Conservation (phyloP, 164 flowering plant species). For the Tetrastigma voinierianum region DNA sequence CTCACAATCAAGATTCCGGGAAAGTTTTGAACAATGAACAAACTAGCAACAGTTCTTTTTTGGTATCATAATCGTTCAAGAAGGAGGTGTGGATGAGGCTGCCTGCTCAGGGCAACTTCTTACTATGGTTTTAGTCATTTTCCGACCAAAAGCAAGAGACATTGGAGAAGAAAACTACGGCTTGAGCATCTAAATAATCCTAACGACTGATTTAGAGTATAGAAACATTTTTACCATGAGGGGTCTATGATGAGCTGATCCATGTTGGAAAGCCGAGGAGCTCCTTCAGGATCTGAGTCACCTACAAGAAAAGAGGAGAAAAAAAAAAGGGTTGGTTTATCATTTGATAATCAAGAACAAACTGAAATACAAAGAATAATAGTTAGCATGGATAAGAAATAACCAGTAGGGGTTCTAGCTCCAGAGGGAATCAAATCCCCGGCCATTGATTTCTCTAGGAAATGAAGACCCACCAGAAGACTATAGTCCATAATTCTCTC, state of each 20-base stretch:
- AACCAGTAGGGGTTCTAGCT: conserved; percentile 34
- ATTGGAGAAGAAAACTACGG: too few relatives aligned
- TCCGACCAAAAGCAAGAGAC: too few relatives aligned
- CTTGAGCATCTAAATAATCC: too few relatives aligned
- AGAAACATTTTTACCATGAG: conserved; percentile 15
- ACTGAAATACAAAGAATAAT: not conserved
- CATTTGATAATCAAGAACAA: not conserved
- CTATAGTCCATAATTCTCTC: conserved; percentile 88
- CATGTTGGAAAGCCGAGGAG: conserved; percentile 28
- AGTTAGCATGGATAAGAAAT: not conserved
- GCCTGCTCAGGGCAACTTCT: too few relatives aligned
- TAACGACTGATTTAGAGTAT: too few relatives aligned
- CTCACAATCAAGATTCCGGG: not conserved
- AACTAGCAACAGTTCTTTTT: too few relatives aligned
- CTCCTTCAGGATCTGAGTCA: conserved; percentile 19
- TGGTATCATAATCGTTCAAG: too few relatives aligned
- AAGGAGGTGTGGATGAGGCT: too few relatives aligned
- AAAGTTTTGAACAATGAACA: too few relatives aligned
- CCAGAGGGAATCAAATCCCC: conserved; percentile 46
- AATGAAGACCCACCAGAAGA: conserved; percentile 78
- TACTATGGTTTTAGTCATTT: too few relatives aligned
- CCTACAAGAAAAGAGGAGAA: conserved; percentile 13
- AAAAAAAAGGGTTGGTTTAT: too few relatives aligned
- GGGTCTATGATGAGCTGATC: conserved; percentile 45
- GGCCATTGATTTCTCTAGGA: conserved; percentile 41